phyloP scores from a whole-genome alignment of 2,329 filamentous ascomycete species.

The Tolypocladium ovalisporum region DNA sequence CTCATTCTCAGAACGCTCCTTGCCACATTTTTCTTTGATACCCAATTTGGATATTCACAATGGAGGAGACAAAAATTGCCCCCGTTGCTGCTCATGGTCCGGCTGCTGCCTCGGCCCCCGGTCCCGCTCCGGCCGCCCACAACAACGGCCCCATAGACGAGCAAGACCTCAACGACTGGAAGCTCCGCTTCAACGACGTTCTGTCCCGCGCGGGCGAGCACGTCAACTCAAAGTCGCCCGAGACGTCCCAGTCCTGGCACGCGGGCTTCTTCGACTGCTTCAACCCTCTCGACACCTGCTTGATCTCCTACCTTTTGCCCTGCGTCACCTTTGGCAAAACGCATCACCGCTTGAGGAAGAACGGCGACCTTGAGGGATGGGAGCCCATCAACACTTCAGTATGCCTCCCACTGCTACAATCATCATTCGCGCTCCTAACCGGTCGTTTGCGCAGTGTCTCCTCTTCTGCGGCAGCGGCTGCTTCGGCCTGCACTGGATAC shows the following conservation, averaged over 20 bases:
- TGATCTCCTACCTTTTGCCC: constrained; percentile 33
- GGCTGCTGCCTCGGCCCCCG: constrained; percentile 24
- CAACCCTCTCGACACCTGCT: constrained; percentile 30
- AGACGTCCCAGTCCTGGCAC: constrained; percentile 25
- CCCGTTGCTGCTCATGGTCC: background rate
- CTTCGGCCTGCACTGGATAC: constrained; percentile 29
- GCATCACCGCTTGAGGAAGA: constrained; percentile 31
- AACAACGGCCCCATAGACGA: constrained; percentile 27
- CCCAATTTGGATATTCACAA: background rate
- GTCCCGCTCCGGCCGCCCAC: constrained; percentile 12
- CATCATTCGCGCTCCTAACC: background rate
- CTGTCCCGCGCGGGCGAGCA: constrained; percentile 29
- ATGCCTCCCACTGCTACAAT: constrained; percentile 8
- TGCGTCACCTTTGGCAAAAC: constrained; percentile 39
- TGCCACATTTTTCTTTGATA: background rate
- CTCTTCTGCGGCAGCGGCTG: constrained; percentile 29
- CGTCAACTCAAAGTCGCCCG: constrained; percentile 30
- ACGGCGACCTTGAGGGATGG: constrained; percentile 28
- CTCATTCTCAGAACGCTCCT: background rate
- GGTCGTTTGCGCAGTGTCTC: constrained; percentile 22
- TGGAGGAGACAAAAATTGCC: background rate
- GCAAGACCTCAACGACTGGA: constrained; percentile 33
- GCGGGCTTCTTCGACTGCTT: constrained; percentile 32
- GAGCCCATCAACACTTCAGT: constrained; percentile 36
- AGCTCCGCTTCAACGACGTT: constrained; percentile 29